Evolutionary conservation across 148 eudicot genomes (phyloP).

Genomic region (Spergularia bocconei): DNA sequence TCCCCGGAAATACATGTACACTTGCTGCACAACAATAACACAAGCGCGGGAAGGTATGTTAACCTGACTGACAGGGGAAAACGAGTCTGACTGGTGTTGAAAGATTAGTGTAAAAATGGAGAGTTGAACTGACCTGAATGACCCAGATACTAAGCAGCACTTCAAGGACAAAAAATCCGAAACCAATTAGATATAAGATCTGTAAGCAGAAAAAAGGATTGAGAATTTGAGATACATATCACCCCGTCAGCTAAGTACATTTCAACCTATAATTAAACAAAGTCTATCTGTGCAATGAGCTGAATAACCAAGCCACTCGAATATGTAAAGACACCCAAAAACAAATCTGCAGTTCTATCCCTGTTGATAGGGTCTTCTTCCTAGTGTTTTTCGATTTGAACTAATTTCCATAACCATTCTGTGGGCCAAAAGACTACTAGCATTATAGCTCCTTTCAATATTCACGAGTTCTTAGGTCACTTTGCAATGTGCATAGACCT

Average conservation of each 20-base stretch:
- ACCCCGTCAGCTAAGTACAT: neutral
- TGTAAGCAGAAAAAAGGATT: conserved; percentile 21
- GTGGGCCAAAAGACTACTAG: too few relatives aligned
- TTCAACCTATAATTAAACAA: neutral
- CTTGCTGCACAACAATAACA: conserved; percentile 43
- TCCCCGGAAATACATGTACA: conserved; percentile 63
- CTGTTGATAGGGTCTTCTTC: too few relatives aligned
- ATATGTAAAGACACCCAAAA: neutral
- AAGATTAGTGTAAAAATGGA: neutral
- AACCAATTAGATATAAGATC: conserved; percentile 58
- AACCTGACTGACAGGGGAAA: neutral
- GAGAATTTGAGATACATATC: neutral
- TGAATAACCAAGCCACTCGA: neutral
- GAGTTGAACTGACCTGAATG: conserved; percentile 42
- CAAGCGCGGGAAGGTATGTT: neutral
- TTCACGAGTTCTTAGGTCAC: too few relatives aligned
- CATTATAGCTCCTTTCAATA: too few relatives aligned
- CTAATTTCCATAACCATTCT: too few relatives aligned
- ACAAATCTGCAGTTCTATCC: too few relatives aligned
- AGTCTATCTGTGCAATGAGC: neutral
- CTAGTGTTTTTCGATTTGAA: too few relatives aligned
- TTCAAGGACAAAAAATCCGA: conserved; percentile 52
- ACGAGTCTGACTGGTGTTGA: neutral
- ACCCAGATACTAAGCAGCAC: conserved; percentile 66
- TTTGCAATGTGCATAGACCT: too few relatives aligned